These are phyloP conservation scores for Sarcodon aspratus DNA, from an alignment of 768 basidiomycete genomes.

Conservation along the genomic window DNA sequence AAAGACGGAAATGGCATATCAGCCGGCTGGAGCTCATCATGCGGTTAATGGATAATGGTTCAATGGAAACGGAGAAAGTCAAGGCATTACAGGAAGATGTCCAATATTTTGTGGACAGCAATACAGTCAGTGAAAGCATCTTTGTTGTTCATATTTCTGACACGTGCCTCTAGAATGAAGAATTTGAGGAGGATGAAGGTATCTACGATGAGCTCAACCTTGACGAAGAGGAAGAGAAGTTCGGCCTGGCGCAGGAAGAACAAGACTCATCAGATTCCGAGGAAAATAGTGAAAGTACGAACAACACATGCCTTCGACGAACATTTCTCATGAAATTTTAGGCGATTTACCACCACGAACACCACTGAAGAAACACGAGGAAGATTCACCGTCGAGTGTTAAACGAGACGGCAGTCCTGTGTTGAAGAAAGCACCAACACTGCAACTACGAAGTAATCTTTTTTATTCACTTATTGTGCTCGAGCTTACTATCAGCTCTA, in stretches of 20 bases:
- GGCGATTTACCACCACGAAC: conserved; percentile 57
- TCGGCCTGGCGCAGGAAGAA: conserved; percentile 64
- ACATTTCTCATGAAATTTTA: conserved; percentile 2
- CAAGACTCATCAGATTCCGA: conserved; percentile 74
- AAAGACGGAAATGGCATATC: conserved; percentile 93
- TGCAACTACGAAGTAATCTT: conserved; percentile 65
- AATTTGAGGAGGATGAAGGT: conserved; percentile 94
- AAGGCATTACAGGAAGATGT: conserved; percentile 86
- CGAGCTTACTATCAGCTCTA: not conserved
- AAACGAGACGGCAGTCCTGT: conserved; percentile 73
- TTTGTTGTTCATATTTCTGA: not conserved
- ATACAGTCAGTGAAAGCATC: conserved; percentile 57
- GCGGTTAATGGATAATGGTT: conserved; percentile 88
- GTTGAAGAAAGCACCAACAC: conserved; percentile 59
- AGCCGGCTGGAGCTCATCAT: conserved; percentile 86
- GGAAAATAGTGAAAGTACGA: conserved; percentile 57
- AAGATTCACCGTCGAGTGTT: conserved; percentile 63
- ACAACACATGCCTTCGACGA: not conserved
- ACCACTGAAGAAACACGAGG: conserved; percentile 65
- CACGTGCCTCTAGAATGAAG: conserved; percentile 61
- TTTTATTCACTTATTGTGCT: not conserved
- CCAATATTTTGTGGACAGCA: conserved; percentile 90
- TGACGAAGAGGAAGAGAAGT: conserved; percentile 93
- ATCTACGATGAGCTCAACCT: conserved; percentile 97
- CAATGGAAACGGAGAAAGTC: conserved; percentile 73